These are phyloP conservation scores for Phyllosticta citrichinensis DNA, from an alignment of 2,329 filamentous ascomycete genomes.

Conservation along the genomic window DNA sequence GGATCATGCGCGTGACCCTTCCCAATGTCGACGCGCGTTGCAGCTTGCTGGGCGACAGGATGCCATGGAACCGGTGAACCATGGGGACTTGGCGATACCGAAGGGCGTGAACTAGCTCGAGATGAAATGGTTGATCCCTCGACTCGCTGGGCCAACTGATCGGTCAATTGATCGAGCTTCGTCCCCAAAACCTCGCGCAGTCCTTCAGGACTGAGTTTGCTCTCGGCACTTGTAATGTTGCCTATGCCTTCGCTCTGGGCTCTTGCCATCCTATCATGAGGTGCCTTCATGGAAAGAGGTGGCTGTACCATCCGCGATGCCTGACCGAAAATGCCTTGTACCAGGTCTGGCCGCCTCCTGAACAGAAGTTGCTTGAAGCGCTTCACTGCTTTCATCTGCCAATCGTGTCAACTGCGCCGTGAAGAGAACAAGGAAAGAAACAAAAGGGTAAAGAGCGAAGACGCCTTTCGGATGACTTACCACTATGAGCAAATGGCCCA, in stretches of 20 bases:
- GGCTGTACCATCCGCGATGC: conserved; percentile 49
- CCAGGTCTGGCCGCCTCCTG: conserved; percentile 42
- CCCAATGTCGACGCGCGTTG: conserved; percentile 13
- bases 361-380: conserved; percentile 72
- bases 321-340: conserved; percentile 51
- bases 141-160: conserved; percentile 18
- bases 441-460: not conserved
- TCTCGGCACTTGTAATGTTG: conserved; percentile 40
- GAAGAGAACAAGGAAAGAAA: not conserved
- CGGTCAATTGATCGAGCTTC: conserved; percentile 18
- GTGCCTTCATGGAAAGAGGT: conserved; percentile 41
- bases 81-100: conserved; percentile 1
- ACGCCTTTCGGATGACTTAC: conserved; percentile 35
- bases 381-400: conserved; percentile 79
- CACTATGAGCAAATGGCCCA: conserved; percentile 76
- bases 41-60: not conserved
- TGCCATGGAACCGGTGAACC: not conserved
- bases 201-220: conserved; percentile 43
- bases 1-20: conserved; percentile 55
- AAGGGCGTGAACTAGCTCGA: not conserved
- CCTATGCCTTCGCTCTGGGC: conserved; percentile 43
- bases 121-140: conserved; percentile 10
- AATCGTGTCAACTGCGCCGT: not conserved
- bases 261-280: conserved; percentile 22
- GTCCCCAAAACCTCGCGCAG: conserved; percentile 34